Conservation (phyloP, 768 basidiomycete genomes). For the Suillus paluster region DNA sequence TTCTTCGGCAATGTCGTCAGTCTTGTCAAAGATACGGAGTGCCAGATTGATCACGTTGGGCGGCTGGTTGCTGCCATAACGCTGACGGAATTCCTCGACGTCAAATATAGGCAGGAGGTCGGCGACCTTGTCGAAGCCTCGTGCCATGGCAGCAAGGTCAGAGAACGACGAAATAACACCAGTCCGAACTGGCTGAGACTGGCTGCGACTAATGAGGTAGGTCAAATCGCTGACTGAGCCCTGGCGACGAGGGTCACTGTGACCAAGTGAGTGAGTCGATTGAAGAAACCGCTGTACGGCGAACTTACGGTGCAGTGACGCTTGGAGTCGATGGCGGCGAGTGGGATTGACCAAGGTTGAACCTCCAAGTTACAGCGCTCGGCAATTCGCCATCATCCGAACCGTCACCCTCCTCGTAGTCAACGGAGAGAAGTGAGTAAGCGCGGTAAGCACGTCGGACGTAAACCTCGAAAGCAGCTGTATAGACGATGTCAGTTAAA, state of each 20-base stretch:
- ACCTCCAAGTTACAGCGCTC: constrained; percentile 87
- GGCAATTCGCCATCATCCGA: constrained; percentile 83
- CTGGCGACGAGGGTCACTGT: constrained; percentile 70
- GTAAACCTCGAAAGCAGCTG: constrained; percentile 95
- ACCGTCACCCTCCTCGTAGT: constrained; percentile 92
- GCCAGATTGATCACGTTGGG: constrained; percentile 96
- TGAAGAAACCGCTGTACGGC: background rate
- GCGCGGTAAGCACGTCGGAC: constrained; percentile 95
- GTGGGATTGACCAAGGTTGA: constrained; percentile 90
- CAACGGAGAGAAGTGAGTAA: constrained; percentile 88
- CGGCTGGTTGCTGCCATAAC: constrained; percentile 75
- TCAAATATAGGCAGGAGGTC: constrained; percentile 78
- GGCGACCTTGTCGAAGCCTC: constrained; percentile 78
- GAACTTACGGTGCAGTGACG: constrained; percentile 43
- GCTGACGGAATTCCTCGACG: constrained; percentile 68
- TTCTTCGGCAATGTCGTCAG: constrained; percentile 76
- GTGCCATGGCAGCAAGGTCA: constrained; percentile 64
- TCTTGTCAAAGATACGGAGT: constrained; percentile 83
- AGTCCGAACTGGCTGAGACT: constrained; percentile 86
- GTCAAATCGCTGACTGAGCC: constrained; percentile 96
- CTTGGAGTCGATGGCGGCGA: constrained; percentile 86
- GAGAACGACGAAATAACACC: constrained; percentile 94
- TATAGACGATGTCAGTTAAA: background rate
- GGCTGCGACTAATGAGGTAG: constrained; percentile 86
- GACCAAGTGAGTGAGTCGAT: constrained; percentile 14